Percentiles rank a stretch among this genome's conserved stretches.
These are phyloP conservation scores for Hypoxylon fragiforme DNA, from an alignment of 495 filamentous ascomycete genomes.

Conservation along the genomic window DNA sequence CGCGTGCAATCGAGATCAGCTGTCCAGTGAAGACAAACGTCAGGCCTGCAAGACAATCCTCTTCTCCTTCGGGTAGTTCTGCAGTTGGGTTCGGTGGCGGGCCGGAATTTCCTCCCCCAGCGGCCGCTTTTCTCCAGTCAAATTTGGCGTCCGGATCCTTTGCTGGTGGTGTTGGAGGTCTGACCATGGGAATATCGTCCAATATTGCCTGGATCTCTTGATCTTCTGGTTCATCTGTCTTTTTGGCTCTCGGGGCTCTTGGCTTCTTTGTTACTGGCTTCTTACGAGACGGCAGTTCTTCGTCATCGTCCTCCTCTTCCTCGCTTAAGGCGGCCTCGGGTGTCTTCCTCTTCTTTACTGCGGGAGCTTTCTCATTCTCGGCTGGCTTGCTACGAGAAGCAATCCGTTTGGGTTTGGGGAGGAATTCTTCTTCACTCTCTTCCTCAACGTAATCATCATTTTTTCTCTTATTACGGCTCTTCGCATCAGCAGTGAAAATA, in stretches of 20 bases:
- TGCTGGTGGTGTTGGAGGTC: constrained; percentile 79
- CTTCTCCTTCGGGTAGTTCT: constrained; percentile 74
- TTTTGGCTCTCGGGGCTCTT: constrained; percentile 60
- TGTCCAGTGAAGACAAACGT: constrained; percentile 97
- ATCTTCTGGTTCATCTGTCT: constrained; percentile 57
- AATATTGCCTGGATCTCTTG: constrained; percentile 80
- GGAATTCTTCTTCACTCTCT: constrained; percentile 60
- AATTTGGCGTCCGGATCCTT: constrained; percentile 70
- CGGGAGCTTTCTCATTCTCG: constrained; percentile 44
- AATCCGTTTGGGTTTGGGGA: constrained; percentile 52
- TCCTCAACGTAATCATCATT: constrained; percentile 71
- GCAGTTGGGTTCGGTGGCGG: constrained; percentile 64
- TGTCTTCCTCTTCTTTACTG: constrained; percentile 52
- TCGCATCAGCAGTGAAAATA: constrained; percentile 69
- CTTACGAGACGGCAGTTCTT: constrained; percentile 49
- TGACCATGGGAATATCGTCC: constrained; percentile 79
- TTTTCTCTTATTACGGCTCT: constrained; percentile 57
- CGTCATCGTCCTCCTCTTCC: constrained; percentile 50
- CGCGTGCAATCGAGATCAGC: constrained; percentile 73
- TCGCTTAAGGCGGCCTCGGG: constrained; percentile 48
- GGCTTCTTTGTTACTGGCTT: constrained; percentile 66
- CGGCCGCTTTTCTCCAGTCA: constrained; percentile 56
- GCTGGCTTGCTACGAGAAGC: constrained; percentile 46
- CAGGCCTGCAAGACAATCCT: constrained; percentile 91
- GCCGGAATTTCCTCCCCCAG: constrained; percentile 59